Evolutionary conservation across 768 basidiomycete genomes (phyloP), one percentile per base, ranked within the genome.

Genomic region (Termitomyces sp.): DNA sequence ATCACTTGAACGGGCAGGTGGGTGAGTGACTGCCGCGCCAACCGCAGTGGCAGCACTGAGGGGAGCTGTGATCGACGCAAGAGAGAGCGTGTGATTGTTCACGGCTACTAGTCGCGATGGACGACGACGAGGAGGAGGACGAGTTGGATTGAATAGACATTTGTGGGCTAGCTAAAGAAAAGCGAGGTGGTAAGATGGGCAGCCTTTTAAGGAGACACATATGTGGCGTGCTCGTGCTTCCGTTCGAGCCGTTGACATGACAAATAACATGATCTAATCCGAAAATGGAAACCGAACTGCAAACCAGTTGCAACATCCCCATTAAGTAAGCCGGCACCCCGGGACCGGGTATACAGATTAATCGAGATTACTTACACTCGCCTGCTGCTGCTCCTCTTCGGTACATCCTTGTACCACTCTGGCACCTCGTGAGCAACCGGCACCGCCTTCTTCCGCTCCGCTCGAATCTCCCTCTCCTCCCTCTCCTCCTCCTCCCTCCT

Each of bases 1-100:
- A 10, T 59, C 68, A 81, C 65, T 75, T 80, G 82, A 86, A 85
- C 42, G 84, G 84, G 74, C 86, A 88, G 64, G 72, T 76, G 35
- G 82, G 79, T 26, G 81, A 67, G 62, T 80, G 78, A 56, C 73
- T 65, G 38, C 85, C 85, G 62, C 87, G 82, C 76, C 76, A 85
- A 61, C 85, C 85, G 59, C 87, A 89, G 67, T 87, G 85, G 76
- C 85, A 87, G 72, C 87, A 89, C 67, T 87, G 85, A 57, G 87
- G 85, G n/a, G 81, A 75, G 73, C 78, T 82, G 62, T 76, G 73
- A 72, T 81, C 71, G 51, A 75, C 66, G 35, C 71, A 65, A 47
- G 70, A 58, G 57, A 60, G n/a, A n/a, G n/a, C n/a, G n/a, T n/a
- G n/a, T n/a, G n/a, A n/a, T n/a, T n/a, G n/a, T n/a, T n/a, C n/a